Evolutionary conservation across 2,329 filamentous ascomycete genomes (phyloP).

Genomic region (Diaporthe citriasiana): DNA sequence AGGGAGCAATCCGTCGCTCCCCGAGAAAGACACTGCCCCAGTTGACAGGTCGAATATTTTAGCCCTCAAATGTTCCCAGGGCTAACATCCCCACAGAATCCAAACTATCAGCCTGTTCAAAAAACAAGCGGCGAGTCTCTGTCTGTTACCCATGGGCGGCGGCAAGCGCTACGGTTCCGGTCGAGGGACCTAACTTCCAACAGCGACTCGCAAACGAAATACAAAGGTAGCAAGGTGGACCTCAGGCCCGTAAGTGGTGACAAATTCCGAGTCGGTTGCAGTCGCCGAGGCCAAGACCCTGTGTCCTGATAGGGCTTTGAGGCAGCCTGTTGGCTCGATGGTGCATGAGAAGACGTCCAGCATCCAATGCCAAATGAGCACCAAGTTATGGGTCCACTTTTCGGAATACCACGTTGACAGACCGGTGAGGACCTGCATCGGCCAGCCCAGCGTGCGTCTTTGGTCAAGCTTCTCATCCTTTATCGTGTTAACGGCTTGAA

Average conservation of each 20-base stretch:
- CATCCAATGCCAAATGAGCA: neutral
- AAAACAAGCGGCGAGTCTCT: neutral
- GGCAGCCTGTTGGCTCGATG: neutral
- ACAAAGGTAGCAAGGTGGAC: neutral
- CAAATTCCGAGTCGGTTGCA: neutral
- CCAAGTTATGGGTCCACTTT: neutral
- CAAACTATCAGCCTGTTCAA: neutral
- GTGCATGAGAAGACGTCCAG: neutral
- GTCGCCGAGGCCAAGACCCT: neutral
- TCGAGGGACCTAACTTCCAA: neutral
- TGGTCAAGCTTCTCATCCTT: neutral
- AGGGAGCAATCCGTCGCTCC: neutral
- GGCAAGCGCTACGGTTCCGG: neutral
- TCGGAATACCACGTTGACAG: neutral
- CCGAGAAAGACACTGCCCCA: neutral
- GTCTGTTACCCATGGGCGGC: neutral
- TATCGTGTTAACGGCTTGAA: neutral
- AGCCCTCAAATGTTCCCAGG: neutral
- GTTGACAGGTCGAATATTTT: neutral
- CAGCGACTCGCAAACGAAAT: neutral
- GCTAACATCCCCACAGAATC: neutral
- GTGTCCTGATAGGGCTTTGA: slow-evolving; percentile 6
- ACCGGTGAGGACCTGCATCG: neutral
- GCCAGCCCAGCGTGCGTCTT: too few species aligned
- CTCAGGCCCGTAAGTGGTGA: neutral